Evolutionary conservation across 2,329 filamentous ascomycete genomes (phyloP).

Genomic region (Trichoderma guizhouense): DNA sequence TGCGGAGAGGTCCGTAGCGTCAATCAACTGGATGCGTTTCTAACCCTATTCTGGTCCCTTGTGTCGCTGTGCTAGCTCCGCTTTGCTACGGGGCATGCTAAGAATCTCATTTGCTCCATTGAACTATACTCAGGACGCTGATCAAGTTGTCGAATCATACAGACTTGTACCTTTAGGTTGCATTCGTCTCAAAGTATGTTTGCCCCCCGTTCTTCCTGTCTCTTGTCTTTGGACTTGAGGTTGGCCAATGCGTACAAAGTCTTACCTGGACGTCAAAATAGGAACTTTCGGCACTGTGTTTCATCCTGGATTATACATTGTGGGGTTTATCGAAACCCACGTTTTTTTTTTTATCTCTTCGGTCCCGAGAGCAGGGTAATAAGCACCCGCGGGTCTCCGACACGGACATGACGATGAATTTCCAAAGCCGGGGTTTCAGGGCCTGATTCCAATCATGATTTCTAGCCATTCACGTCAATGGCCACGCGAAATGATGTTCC

Average conservation of each 20-base stretch:
- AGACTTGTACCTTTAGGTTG: neutral
- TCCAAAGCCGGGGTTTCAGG: neutral
- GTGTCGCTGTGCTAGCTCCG: neutral
- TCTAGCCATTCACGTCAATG: neutral
- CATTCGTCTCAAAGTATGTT: slow-evolving; percentile 11
- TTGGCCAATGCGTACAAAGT: neutral
- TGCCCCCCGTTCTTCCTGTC: neutral
- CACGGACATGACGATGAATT: neutral
- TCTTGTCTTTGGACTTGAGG: neutral
- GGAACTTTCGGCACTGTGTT: slow-evolving; percentile 4
- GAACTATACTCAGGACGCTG: neutral
- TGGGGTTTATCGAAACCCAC: slow-evolving; percentile 12
- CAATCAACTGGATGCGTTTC: neutral
- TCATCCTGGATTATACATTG: slow-evolving; percentile 4
- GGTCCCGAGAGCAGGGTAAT: slow-evolving; percentile 13
- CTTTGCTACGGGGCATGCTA: neutral
- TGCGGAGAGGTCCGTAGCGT: neutral
- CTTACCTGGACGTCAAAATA: neutral
- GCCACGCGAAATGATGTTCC: neutral
- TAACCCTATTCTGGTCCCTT: neutral
- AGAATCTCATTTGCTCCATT: neutral
- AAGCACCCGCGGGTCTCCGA: slow-evolving; percentile 1
- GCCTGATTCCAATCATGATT: neutral
- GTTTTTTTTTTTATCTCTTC: neutral
- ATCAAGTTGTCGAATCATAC: slow-evolving; percentile 3